Base-by-base conservation (phyloP, 768 basidiomycete genomes). In the Boletellus ananas region DNA sequence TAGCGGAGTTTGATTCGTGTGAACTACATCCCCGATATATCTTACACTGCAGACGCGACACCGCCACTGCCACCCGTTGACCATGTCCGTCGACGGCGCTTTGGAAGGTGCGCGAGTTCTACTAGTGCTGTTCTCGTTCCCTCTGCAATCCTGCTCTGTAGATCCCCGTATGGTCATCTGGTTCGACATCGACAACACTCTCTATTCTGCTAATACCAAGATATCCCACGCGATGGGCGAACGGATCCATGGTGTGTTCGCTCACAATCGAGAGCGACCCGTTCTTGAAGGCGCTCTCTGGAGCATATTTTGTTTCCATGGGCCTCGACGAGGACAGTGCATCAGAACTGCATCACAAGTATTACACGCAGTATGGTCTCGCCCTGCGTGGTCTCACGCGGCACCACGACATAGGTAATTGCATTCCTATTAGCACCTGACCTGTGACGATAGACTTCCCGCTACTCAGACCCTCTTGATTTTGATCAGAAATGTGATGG, bases 171-270 rank as follows among this genome's bases (percentile, higher is more conserved):
- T 67, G 53, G 69, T 90, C 43, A 74, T 90, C 44, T 92, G 84
- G 79, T 81, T 93, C 52, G 90, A 92, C 62, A 89, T 93, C 51
- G 91, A 93, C 68, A 92, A 94, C 59, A 91, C 90, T 3, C 75
- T 94, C 14, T 94, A 93, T 65, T 87, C 89, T 8, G 80, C 87
- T 1, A 84, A 78, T 58, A 74, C 82, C 17, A 81, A 76, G 65
- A 88, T 93, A 45, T 82, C 84, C 4, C 80, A 87, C 54, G 83
- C 79, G 16, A 92, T 94, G 91, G 83, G 84, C 12, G 67, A 82
- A 52, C 79, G 81, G 45, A 92, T 92, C 44, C 88, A 90, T 59
- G 80, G 90, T 85, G 57, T 41, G 72, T 53, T 55, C 27, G 0
- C 34, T 27, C 42, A 31, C 20, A 2, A 40, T 44, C 6, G 5